Evolutionary conservation across 257 asterid species (phyloP), one percentile per base, ranked within the genome.

Genomic region (Rauvolfia tetraphylla): DNA sequence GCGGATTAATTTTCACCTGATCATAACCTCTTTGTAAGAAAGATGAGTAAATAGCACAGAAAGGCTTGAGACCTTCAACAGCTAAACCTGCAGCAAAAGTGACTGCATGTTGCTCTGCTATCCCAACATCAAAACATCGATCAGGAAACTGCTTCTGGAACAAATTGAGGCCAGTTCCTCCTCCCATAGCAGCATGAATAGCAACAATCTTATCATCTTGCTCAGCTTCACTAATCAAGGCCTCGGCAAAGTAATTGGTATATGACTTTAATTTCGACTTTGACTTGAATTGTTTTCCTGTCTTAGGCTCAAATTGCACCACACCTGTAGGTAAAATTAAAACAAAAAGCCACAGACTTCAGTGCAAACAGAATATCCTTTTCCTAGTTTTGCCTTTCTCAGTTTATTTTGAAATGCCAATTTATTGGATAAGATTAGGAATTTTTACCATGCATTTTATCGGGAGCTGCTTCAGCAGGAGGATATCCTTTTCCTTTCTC

Each of bases 111-210:
- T 90, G 93, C 80, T 90, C 93, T 0, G 90, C 93, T 0, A 90
- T 90, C 77, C 93, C 93, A 29, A 90, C 93, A 76, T 90, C 96
- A 29, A 90, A 88, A 67, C 92, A 86, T 23, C 88, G 80, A 2
- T 74, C 66, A 0, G 96, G 93, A 23, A 87, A 90, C 22, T 70
- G 81, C 71, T 87, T 89, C 51, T 86, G 91, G 76, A 90, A 90
- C 12, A 78, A 27, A 75, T 90, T 90, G 22, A 90, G 87, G 0
- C 92, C 96, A 0, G 93, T 90, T 13, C 96, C 96, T 2, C 93
- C 96, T 42, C 93, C 96, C 96, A 89, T 90, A 0, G 96, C 93
- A 0, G 93, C 96, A 75, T 88, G 96, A n/a, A 90, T 83, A 0
- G 96, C 96, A n/a, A 90, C 86, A 11, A 90, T 78, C 57, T 80